Evolutionary conservation across 2,329 filamentous ascomycete species (phyloP), one percentile per base, ranked within the genome.

Genomic region (Scedosporium dehoogii): DNA sequence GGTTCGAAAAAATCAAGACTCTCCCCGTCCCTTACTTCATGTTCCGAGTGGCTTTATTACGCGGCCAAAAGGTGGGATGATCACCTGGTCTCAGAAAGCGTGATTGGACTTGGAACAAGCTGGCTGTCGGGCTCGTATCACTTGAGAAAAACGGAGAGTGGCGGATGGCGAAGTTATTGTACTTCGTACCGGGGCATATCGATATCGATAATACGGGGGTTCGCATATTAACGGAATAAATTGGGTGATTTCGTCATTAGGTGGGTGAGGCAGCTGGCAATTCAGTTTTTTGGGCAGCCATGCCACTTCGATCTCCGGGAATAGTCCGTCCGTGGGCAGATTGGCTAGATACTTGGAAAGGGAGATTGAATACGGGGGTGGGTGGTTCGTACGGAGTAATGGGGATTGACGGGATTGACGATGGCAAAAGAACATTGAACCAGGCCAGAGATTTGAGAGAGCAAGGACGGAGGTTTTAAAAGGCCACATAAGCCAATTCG

Each of bases 191-290:
- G 18, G 18, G 23, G 5, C 9, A 55, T 55, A 25, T 55, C 21
- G 51, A 55, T 23, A 25, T 25, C 51, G 18, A 23, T 14, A 27
- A 55, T 55, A 55, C 51, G 51, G 51, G 51, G 51, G 51, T 23
- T 55, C 51, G 51, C 23, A 55, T 55, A 55, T 55, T 55, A 55
- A 55, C 51, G 51, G 51, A 55, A 55, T 55, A 55, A 55, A 55
- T 55, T 55, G 51, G 21, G 51, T 55, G 51, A 55, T 55, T 55
- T 55, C 23, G 23, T 16, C 21, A 55, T 33, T 33, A 6, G 12
- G 7, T 1, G 51, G 18, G 23, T 12, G 51, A 23, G 51, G 23
- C 12, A 23, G n/a, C 44, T 48, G 44, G 51, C 51, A 27, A 55
- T 55, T 23, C 51, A 27, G 51, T 55, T 55, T 55, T 38, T 38